Conservation (phyloP, 1,284 basidiomycete species). For the Pseudozyma sp. region DNA sequence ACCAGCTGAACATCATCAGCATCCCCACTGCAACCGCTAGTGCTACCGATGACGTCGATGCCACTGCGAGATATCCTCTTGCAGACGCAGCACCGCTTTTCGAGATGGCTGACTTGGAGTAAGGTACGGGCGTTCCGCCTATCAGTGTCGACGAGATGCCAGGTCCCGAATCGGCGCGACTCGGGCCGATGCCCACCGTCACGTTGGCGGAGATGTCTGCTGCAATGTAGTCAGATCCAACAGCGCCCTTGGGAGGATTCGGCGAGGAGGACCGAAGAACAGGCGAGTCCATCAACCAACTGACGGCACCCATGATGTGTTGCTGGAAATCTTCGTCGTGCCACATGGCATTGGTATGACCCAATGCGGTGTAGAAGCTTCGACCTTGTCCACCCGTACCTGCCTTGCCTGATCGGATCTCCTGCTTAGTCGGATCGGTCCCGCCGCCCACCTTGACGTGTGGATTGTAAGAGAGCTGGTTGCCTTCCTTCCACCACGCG, state of each 20-base stretch:
- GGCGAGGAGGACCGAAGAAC: slow-evolving; percentile 31
- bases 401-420: slow-evolving; percentile 40
- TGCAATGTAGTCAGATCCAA: slow-evolving; percentile 29
- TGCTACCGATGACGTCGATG: background rate
- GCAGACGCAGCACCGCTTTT: slow-evolving; percentile 7
- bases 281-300: slow-evolving; percentile 56
- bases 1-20: slow-evolving; percentile 4
- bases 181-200: background rate
- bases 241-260: slow-evolving; percentile 16
- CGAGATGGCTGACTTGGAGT: slow-evolving; percentile 34
- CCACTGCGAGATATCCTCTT: background rate
- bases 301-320: slow-evolving; percentile 55
- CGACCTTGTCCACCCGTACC: slow-evolving; percentile 53
- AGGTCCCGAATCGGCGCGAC: background rate
- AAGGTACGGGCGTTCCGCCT: slow-evolving; percentile 33
- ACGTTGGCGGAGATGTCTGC: background rate
- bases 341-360: slow-evolving; percentile 56
- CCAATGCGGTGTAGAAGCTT: slow-evolving; percentile 56
- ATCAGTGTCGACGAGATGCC: slow-evolving; percentile 21
- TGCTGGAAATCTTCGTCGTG: slow-evolving; percentile 42
- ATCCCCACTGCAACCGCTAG: background rate
- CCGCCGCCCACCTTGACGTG: slow-evolving; percentile 51
- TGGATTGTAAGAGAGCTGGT: slow-evolving; percentile 44
- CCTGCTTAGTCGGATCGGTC: slow-evolving; percentile 44
- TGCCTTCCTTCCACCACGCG: slow-evolving; percentile 61